phyloP scores from a whole-genome alignment of 352 stramenopile genomes.

The Thalassiosira exigua region DNA sequence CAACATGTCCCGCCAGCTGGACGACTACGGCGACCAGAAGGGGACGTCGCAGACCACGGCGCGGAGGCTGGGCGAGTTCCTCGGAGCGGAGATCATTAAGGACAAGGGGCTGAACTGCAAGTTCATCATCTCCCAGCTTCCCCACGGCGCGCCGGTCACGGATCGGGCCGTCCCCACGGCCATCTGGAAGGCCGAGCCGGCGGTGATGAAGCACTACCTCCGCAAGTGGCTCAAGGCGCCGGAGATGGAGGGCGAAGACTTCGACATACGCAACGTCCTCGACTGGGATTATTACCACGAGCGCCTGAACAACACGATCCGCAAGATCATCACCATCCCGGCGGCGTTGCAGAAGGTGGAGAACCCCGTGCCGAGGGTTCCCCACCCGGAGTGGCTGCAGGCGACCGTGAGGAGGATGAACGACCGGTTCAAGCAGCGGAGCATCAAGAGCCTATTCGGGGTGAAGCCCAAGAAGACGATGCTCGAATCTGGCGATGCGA shows the following conservation, averaged over 20 bases:
- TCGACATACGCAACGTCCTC: slow-evolving; percentile 91
- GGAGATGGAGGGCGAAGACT: slow-evolving; percentile 87
- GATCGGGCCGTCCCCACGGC: slow-evolving; percentile 97
- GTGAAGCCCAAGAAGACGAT: slow-evolving; percentile 31
- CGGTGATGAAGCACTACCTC: slow-evolving; percentile 95
- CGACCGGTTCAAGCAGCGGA: slow-evolving; percentile 87
- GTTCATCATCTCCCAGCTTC: slow-evolving; percentile 94
- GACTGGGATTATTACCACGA: slow-evolving; percentile 99
- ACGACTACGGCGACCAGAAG: slow-evolving; percentile 97
- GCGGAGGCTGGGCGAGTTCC: slow-evolving; percentile 95
- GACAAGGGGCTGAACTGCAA: slow-evolving; percentile 98
- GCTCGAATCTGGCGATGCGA: slow-evolving; percentile 9
- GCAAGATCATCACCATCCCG: slow-evolving; percentile 99
- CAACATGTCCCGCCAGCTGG: slow-evolving; percentile 96
- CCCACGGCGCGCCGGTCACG: slow-evolving; percentile 93
- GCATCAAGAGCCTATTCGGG: slow-evolving; percentile 91
- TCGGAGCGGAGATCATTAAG: slow-evolving; percentile 97
- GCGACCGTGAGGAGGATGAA: slow-evolving; percentile 90
- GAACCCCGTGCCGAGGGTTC: slow-evolving; percentile 96
- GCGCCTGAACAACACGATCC: slow-evolving; percentile 91
- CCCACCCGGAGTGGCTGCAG: slow-evolving; percentile 96
- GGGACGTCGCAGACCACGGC: slow-evolving; percentile 98
- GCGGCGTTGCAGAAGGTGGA: slow-evolving; percentile 95
- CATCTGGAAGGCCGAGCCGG: slow-evolving; percentile 96
- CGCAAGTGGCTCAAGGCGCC: slow-evolving; percentile 96